These are phyloP conservation scores for Acidiella bohemica DNA, from an alignment of 495 filamentous ascomycete species.

Conservation along the genomic window DNA sequence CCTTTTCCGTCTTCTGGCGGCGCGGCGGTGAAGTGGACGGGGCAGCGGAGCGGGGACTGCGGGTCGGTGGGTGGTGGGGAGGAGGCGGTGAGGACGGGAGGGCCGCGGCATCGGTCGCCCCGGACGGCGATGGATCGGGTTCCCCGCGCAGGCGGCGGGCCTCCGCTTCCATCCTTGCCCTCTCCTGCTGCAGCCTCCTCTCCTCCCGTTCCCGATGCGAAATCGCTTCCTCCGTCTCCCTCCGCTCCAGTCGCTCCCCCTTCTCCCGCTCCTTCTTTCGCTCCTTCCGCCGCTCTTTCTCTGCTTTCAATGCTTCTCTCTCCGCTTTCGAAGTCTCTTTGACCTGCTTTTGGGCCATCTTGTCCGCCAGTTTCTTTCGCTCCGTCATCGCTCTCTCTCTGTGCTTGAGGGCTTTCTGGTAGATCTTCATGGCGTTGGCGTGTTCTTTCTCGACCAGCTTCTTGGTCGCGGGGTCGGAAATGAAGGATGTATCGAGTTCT, in stretches of 20 bases:
- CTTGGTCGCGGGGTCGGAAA: constrained; percentile 45
- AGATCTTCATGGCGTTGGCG: constrained; percentile 41
- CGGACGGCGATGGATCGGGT: constrained; percentile 1
- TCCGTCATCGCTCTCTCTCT: constrained; percentile 48
- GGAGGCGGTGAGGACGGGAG: no score
- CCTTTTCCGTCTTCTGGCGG: neutral
- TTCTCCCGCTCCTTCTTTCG: constrained; percentile 16
- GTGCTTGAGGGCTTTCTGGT: constrained; percentile 49
- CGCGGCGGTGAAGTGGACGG: neutral
- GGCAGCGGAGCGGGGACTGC: constrained; percentile 1
- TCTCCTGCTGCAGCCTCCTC: constrained; percentile 9
- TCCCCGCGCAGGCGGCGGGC: constrained; percentile 14
- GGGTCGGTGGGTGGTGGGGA: no score
- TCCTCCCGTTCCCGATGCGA: constrained; percentile 16
- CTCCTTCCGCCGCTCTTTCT: constrained; percentile 13
- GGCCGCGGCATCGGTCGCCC: neutral
- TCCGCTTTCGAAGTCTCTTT: constrained; percentile 17
- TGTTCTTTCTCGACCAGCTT: constrained; percentile 54
- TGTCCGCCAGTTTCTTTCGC: constrained; percentile 33
- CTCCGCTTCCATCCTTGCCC: constrained; percentile 15
- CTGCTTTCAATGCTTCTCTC: constrained; percentile 25
- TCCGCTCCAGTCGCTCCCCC: constrained; percentile 1
- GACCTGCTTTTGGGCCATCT: constrained; percentile 4
- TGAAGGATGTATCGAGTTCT: constrained; percentile 37
- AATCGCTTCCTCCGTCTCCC: constrained; percentile 19